A percentile compares a stretch with the other conserved stretches of the same genome.
These are phyloP conservation scores for Ophiostoma sp. DNA, from an alignment of 2,329 filamentous ascomycete species.

Conservation along the genomic window DNA sequence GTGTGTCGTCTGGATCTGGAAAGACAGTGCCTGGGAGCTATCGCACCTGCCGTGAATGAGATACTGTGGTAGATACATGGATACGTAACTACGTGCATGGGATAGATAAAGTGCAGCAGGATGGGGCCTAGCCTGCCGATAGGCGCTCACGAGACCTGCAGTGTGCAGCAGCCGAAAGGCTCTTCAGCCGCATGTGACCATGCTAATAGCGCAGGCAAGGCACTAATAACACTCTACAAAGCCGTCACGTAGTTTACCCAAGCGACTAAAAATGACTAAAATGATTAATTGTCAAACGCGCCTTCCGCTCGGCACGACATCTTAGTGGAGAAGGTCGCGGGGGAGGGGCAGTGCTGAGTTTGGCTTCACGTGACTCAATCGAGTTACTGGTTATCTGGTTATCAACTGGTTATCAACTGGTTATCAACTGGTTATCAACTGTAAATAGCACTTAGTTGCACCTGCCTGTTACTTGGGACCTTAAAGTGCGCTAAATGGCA, in stretches of 20 bases:
- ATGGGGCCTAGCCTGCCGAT: conserved; percentile 17
- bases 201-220: conserved; percentile 14
- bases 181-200: conserved; percentile 30
- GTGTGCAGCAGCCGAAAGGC: conserved; percentile 22
- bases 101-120: conserved; percentile 9
- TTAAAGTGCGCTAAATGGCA: not conserved
- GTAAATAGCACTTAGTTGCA: not conserved
- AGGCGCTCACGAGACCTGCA: conserved; percentile 29
- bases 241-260: not conserved
- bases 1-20: conserved; percentile 9
- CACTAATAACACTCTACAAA: conserved; percentile 11
- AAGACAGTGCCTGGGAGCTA: conserved; percentile 15
- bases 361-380: not conserved
- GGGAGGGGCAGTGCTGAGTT: not conserved
- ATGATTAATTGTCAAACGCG: conserved; percentile 20
- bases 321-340: conserved; percentile 22
- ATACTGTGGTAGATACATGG: not conserved
- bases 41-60: conserved; percentile 19
- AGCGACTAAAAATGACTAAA: not conserved
- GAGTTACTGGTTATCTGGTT: not conserved
- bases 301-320: conserved; percentile 15
- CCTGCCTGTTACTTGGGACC: not conserved
- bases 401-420: not conserved
- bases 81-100: conserved; percentile 20
- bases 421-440: not conserved